Evolutionary conservation across 331 rosid species (phyloP).

Genomic region (Prunus yedoensis): DNA sequence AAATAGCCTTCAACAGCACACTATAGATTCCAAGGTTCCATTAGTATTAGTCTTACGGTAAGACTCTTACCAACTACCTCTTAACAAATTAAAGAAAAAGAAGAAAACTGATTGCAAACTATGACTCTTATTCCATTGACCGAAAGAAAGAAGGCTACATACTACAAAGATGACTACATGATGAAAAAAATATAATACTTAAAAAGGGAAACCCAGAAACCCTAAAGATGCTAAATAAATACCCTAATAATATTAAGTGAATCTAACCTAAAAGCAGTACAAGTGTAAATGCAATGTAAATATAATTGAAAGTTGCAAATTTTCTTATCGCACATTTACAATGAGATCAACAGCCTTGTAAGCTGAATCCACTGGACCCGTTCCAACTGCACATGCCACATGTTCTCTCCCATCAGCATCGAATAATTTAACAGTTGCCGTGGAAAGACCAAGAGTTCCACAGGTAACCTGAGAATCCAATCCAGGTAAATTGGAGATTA

Average conservation of each 20-base stretch:
- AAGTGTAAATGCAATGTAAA: constrained; percentile 8
- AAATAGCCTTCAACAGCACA: neutral
- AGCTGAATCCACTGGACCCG: constrained; percentile 98
- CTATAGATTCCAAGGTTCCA: no score
- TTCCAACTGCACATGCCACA: constrained; percentile 82
- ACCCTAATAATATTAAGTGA: no score
- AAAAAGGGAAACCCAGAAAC: no score
- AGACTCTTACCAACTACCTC: neutral
- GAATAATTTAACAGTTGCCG: constrained; percentile 82
- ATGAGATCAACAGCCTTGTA: constrained; percentile 89
- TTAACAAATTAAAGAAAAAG: no score
- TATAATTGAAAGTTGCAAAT: neutral
- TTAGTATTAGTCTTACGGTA: no score
- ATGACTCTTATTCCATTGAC: no score
- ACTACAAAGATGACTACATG: neutral
- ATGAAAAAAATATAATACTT: no score
- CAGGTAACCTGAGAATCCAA: constrained; percentile 75
- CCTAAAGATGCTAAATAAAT: no score
- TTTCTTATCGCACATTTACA: constrained; percentile 62
- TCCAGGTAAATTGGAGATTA: constrained; percentile 30
- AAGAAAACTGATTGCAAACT: no score
- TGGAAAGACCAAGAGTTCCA: constrained; percentile 89
- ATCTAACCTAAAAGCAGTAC: neutral
- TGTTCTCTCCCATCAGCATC: constrained; percentile 52
- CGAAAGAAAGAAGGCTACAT: no score